Base-by-base conservation (phyloP, 2,329 filamentous ascomycete genomes). In the Akanthomyces uredinophilus region DNA sequence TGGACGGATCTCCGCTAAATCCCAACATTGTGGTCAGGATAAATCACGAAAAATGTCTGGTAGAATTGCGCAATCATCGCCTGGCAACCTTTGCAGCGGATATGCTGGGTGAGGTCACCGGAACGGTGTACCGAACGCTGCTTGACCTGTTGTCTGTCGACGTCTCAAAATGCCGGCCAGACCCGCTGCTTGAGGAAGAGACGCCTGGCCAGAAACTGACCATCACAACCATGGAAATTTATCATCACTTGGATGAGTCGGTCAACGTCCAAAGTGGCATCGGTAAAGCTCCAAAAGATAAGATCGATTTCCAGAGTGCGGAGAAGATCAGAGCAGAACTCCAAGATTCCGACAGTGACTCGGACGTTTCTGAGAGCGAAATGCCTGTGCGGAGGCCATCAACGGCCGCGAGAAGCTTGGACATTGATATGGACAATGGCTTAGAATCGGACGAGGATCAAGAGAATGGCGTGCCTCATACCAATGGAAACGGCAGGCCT, bases 31-130 rank as follows among this genome's bases (percentile, higher is more conserved):
- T 93, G 41, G 79, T 98, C 54, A 86, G 88, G 32, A 80, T 97
- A 60, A 97, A 96, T 71, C 88, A 91, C 69, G 89, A 93, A 61
- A 96, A 94, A 73, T 91, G 92, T 63, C 80, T 88, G 7, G 90
- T 97, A 11, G 87, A 90, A 55, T 80, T 96, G 65, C 90, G 94
- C 62, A 96, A 92, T 68, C 83, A 88, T 66, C 85, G 87, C 22
- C 85, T 98, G 3, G 85, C 88, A 58, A 81, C 86, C n/a, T 84
- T 92, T 62, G 91, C 87, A 1, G 82, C 87, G 57, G 85, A 89
- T 59, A 81, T 84, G 37, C 82, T 95, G 22, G 90, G 92, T 50
- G 81, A 87, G 46, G 86, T 84, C 1, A 96, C 93, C 1, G 87
- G 89, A 1, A 82, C 88, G 64, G 86, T 98, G 1, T 98, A 96